A percentile compares a stretch with the other conserved stretches of the same genome.
Evolutionary conservation across 1,284 basidiomycete species (phyloP).

Genomic region (Cerrena zonata): DNA sequence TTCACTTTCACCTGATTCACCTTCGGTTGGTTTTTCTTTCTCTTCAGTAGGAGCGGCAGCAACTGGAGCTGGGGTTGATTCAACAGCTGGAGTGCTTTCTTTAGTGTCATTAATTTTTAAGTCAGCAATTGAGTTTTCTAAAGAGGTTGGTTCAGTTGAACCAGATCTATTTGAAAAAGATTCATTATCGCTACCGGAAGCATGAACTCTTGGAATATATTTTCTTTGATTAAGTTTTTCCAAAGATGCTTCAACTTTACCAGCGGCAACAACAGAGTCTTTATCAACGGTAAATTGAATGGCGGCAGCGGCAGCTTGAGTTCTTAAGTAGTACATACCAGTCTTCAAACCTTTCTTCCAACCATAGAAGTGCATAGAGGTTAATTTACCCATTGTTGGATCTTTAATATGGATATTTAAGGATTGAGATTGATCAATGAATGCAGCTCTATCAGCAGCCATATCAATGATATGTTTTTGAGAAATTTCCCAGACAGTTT

Average conservation of each 20-base stretch:
- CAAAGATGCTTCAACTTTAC: conserved; percentile 73
- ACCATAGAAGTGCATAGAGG: conserved; percentile 99
- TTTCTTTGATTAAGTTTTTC: conserved; percentile 33
- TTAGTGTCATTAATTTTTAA: too few species aligned
- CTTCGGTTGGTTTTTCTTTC: conserved; percentile 71
- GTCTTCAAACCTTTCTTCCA: conserved; percentile 99
- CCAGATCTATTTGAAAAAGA: conserved; percentile 13
- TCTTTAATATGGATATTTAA: conserved; percentile 91
- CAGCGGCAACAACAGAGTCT: too few species aligned
- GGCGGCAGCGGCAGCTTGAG: conserved; percentile 88
- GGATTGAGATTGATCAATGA: conserved; percentile 91
- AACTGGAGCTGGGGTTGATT: conserved; percentile 73
- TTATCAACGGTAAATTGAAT: conserved; percentile 98
- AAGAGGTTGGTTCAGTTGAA: conserved; percentile 14
- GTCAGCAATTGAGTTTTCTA: conserved; percentile 32
- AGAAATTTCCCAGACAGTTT: conserved; percentile 98
- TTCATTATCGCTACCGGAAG: conserved; percentile 21
- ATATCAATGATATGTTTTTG: conserved; percentile 98
- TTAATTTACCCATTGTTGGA: conserved; percentile 90
- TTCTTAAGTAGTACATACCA: conserved; percentile 95
- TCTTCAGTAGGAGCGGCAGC: conserved; percentile 71
- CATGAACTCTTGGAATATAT: conserved; percentile 21
- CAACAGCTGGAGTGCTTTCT: conserved; percentile 47
- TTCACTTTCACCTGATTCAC: conserved; percentile 71
- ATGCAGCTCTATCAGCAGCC: conserved; percentile 96